Evolutionary conservation across 805 yeast genomes (phyloP).

Genomic region (Ogataea philodendri): DNA sequence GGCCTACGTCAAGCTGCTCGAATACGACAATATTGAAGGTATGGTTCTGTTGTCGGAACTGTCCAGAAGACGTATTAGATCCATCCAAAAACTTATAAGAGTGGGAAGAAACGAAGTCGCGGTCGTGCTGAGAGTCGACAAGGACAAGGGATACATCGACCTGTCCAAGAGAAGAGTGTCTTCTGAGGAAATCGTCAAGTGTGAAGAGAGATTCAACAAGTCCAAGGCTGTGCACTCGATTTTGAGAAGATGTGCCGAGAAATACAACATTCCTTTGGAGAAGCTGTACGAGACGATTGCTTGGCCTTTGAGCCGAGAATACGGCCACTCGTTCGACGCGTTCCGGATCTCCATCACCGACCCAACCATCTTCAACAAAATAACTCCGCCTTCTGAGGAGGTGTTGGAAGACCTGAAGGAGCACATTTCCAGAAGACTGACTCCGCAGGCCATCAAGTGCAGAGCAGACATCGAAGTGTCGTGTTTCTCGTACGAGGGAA

Average conservation of each 20-base stretch:
- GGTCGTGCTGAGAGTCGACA: conserved; percentile 95
- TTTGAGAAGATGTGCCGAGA: conserved; percentile 96
- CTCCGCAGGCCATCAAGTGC: conserved; percentile 96
- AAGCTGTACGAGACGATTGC: conserved; percentile 83
- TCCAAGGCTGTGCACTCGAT: conserved; percentile 98
- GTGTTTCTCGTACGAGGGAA: conserved; percentile 95
- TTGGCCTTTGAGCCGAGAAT: conserved; percentile 95
- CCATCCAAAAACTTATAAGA: conserved; percentile 94
- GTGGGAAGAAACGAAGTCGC: conserved; percentile 99
- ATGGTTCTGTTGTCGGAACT: conserved; percentile 95
- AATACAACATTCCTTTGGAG: conserved; percentile 85
- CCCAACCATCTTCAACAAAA: conserved; percentile 78
- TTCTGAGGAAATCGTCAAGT: conserved; percentile 94
- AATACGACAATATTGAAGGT: conserved; percentile 97
- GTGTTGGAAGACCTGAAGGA: conserved; percentile 79
- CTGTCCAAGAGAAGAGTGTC: conserved; percentile 96
- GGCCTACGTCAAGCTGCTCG: conserved; percentile 92
- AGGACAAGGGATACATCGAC: conserved; percentile 98
- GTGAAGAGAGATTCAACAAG: conserved; percentile 96
- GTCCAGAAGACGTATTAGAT: conserved; percentile 97
- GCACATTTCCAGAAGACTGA: conserved; percentile 88
- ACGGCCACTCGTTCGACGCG: conserved; percentile 96
- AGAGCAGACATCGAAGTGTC: conserved; percentile 99
- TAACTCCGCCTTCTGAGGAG: conserved; percentile 68
- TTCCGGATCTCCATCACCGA: conserved; percentile 95